Base-by-base conservation (phyloP, 257 asterid species). In the Nicotiana obtusifolia region DNA sequence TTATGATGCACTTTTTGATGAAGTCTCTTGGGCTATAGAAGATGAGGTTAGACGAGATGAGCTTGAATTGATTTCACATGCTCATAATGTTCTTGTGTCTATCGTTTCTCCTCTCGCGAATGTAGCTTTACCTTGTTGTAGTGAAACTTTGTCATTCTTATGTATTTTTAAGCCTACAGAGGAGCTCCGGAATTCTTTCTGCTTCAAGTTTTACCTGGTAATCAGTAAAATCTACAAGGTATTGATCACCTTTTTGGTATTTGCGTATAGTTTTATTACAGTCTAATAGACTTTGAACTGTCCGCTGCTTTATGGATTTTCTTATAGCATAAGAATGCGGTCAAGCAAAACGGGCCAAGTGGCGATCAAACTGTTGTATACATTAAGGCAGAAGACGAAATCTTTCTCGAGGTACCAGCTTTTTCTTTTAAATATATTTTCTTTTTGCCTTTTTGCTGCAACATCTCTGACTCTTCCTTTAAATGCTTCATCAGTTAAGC, bases 21-120 rank as follows among this genome's bases (percentile, higher is more conserved):
- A 96, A 89, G 85, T 96, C 49, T 89, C 90, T 41, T 94, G 98
- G 98, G 99, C 98, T 62, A 91, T 93, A 5, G 97, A 93, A 89
- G 98, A 94, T 84, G 99, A 96, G 98, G 99, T 95, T 85, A 86
- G 86, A 71, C 24, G 80, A 67, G 79, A 67, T 81, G 83, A 80
- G 82, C 82, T 83, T 64, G 35, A 10, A 62, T 56, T 78, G n/a
- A 28, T 37, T 68, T 68, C 44, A 13, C 17, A 22, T 71, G 13
- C 19, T 4, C 60, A 8, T 22, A 44, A 44, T 35, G 5, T 77
- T 28, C 2, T 37, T 37, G 47, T 10, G 31, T 16, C 11, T 31
- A 81, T 20, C 17, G 61, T 14, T 78, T 78, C 80, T 80, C 22
- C 64, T 78, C 64, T 37, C 7, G 33, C 62, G 68, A 57, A n/a